Evolutionary conservation across 352 stramenopile species (phyloP).

Genomic region (Phytophthora parvispora): DNA sequence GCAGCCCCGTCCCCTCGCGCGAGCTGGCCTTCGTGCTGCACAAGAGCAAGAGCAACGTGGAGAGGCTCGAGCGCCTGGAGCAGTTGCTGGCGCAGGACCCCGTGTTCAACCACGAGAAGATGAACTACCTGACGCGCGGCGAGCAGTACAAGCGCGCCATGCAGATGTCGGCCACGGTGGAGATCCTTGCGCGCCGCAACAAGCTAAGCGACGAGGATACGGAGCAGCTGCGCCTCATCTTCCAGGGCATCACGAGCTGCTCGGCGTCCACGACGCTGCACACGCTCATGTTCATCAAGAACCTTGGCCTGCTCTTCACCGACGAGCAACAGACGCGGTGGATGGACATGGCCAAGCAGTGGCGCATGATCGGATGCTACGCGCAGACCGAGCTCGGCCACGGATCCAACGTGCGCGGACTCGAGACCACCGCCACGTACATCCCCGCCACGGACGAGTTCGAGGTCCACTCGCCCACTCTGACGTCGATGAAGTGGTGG

Average conservation of each 20-base stretch:
- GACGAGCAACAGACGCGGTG: slow-evolving; percentile 77
- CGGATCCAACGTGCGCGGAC: slow-evolving; percentile 76
- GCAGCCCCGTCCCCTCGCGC: slow-evolving; percentile 53
- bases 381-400: slow-evolving; percentile 92
- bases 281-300: slow-evolving; percentile 84
- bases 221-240: slow-evolving; percentile 60
- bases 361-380: slow-evolving; percentile 87
- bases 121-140: slow-evolving; percentile 75
- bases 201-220: slow-evolving; percentile 65
- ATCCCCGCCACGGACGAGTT: slow-evolving; percentile 91
- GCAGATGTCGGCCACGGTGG: slow-evolving; percentile 65
- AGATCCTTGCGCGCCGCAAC: slow-evolving; percentile 66
- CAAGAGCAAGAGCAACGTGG: slow-evolving; percentile 56
- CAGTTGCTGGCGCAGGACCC: slow-evolving; percentile 64
- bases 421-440: slow-evolving; percentile 96
- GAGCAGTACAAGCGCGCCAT: slow-evolving; percentile 71
- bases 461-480: slow-evolving; percentile 95
- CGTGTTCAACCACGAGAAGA: slow-evolving; percentile 63
- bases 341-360: slow-evolving; percentile 76
- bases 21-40: slow-evolving; percentile 77
- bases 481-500: slow-evolving; percentile 98
- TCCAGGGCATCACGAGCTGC: slow-evolving; percentile 67
- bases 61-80: slow-evolving; percentile 70
- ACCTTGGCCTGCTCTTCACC: slow-evolving; percentile 66
- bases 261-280: slow-evolving; percentile 68